Evolutionary conservation across 2,329 filamentous ascomycete genomes (phyloP), one percentile per base, ranked within the genome.

Genomic region (Coniochaeta pulveracea): DNA sequence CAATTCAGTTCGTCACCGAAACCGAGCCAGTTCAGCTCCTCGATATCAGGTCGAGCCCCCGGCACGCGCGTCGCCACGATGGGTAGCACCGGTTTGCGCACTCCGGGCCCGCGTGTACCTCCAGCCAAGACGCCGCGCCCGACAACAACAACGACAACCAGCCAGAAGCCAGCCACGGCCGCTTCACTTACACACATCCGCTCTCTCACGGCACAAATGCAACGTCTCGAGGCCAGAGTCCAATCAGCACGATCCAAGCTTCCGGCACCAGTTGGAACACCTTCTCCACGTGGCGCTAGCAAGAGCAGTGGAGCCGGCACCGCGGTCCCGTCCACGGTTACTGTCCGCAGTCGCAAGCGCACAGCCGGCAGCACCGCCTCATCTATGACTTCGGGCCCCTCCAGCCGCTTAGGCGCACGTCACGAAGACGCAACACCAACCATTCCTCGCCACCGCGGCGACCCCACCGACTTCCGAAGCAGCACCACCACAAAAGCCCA

Each of bases 161-260:
- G 63, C 12, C 58, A 70, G 45, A 66, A 61, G 39, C 45, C 75
- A 24, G 69, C 72, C 17, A 63, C 66, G 34, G 77, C 67, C 40
- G 75, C 64, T 41, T 96, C 91, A 2, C 73, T 98, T 32, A 82
- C 83, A 43, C 91, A 98, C 54, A 93, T 98, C 49, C 85, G 89
- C 42, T 82, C 80, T 19, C 76, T 98, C 43, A 94, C 93, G 37
- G 88, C 85, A 18, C 91, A 96, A 60, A 95, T 96, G 86, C 85
- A 95, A 57, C 84, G 85, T 44, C 77, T 98, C 40, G 91, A 96
- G 55, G 85, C 91, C 41, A 76, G 91, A 27, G 89, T 98, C 8
- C 86, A 96, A 40, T 85, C 80, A 16, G 91, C 81, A 12, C 78
- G 86, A 45, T 95, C 89, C 24, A 94, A 91, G 57, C 72, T 98